A percentile compares a stretch with the other conserved stretches of the same genome.
Evolutionary conservation across 352 stramenopile genomes (phyloP).

Genomic region (Globisporangium echinulatum): DNA sequence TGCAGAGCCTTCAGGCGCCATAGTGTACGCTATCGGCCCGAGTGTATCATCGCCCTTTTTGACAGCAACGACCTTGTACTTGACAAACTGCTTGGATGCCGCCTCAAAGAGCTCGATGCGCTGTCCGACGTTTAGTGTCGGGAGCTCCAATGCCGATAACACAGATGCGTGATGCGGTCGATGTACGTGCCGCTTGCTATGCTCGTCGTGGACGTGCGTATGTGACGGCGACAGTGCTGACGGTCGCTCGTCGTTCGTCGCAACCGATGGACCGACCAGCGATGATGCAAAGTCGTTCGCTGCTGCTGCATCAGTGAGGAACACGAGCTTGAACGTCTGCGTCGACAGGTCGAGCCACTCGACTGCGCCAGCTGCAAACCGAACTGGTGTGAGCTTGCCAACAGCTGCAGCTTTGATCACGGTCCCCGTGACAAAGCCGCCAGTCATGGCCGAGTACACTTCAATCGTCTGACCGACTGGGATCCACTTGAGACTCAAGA

Average conservation of each 20-base stretch:
- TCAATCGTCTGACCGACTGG: constrained; percentile 41
- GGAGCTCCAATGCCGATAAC: constrained; percentile 4
- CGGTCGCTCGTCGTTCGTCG: no score
- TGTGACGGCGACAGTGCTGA: no score
- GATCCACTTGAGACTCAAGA: constrained; percentile 34
- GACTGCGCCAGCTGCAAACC: constrained; percentile 15
- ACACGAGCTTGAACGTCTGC: constrained; percentile 58
- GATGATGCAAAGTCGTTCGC: not conserved
- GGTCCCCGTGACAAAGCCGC: constrained; percentile 24
- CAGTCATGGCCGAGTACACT: constrained; percentile 49
- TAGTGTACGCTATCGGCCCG: constrained; percentile 19
- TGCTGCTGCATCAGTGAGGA: constrained; percentile 11
- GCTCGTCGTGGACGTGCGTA: no score
- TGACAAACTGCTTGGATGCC: constrained; percentile 19
- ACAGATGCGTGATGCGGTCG: not conserved
- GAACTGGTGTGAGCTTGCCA: constrained; percentile 35
- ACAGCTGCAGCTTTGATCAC: constrained; percentile 36
- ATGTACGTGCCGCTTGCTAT: not conserved
- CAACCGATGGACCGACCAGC: not conserved
- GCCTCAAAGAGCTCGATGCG: constrained; percentile 24
- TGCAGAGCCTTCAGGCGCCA: constrained; percentile 9
- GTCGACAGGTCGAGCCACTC: constrained; percentile 51
- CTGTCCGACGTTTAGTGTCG: constrained; percentile 15
- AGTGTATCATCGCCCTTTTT: not conserved
- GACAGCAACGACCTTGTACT: constrained; percentile 19